Percentiles rank a stretch among this genome's conserved stretches.
Evolutionary conservation across 2,329 filamentous ascomycete genomes (phyloP).

Genomic region (Corniculantispora saksenae): DNA sequence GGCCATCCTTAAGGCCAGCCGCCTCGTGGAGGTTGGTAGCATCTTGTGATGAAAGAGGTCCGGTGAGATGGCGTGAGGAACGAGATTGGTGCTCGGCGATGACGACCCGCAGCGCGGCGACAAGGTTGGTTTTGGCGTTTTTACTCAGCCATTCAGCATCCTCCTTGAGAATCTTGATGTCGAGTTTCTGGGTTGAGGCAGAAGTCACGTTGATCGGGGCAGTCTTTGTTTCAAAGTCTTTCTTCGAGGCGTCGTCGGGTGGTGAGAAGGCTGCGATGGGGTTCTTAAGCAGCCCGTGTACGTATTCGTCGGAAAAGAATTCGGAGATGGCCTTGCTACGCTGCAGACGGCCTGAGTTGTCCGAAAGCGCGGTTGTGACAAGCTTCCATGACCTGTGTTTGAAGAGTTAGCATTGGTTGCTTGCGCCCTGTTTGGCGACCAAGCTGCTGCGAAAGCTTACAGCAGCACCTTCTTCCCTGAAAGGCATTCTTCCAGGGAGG

Average conservation of each 20-base stretch:
- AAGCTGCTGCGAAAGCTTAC: constrained; percentile 51
- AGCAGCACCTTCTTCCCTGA: constrained; percentile 77
- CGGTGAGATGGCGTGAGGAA: constrained; percentile 69
- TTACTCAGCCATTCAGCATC: constrained; percentile 86
- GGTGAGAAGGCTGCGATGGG: constrained; percentile 69
- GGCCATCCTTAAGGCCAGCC: constrained; percentile 63
- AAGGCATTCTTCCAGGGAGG: constrained; percentile 82
- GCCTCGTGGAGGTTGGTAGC: constrained; percentile 74
- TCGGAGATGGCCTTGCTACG: constrained; percentile 57
- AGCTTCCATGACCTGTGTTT: constrained; percentile 61
- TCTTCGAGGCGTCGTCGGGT: constrained; percentile 63
- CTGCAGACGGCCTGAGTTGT: constrained; percentile 59
- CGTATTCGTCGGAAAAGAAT: constrained; percentile 72
- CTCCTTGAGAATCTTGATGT: constrained; percentile 77
- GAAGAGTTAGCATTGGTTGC: constrained; percentile 19
- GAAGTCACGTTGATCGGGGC: constrained; percentile 82
- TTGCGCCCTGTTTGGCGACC: constrained; percentile 15
- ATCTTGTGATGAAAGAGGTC: constrained; percentile 76
- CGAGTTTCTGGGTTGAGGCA: constrained; percentile 64
- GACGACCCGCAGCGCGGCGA: constrained; percentile 77
- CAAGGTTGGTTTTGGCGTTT: constrained; percentile 74
- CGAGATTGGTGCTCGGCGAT: constrained; percentile 83
- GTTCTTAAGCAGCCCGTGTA: constrained; percentile 66
- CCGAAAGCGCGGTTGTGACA: constrained; percentile 55
- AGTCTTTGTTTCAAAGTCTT: constrained; percentile 79